These are phyloP conservation scores for Polytolypa hystricis DNA, from an alignment of 2,329 filamentous ascomycete species.

Conservation along the genomic window DNA sequence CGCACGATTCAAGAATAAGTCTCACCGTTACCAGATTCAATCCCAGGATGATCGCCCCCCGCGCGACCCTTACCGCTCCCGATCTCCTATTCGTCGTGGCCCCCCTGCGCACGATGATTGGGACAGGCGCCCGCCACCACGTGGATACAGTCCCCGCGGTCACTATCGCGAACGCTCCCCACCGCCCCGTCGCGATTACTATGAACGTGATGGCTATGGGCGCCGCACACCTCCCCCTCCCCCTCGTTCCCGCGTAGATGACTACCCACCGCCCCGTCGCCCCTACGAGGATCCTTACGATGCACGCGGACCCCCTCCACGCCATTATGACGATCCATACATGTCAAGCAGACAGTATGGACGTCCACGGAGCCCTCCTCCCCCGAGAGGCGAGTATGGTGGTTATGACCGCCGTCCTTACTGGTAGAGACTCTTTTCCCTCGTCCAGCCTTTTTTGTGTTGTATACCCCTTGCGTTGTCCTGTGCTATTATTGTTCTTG, in stretches of 20 bases:
- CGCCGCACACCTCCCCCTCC: slow-evolving; percentile 75
- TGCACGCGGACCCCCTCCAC: slow-evolving; percentile 39
- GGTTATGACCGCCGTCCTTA: slow-evolving; percentile 35
- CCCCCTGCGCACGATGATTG: slow-evolving; percentile 65
- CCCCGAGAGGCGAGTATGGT: slow-evolving; percentile 30
- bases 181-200: slow-evolving; percentile 70
- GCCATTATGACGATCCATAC: slow-evolving; percentile 50
- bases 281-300: slow-evolving; percentile 52
- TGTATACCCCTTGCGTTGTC: slow-evolving; percentile 13
- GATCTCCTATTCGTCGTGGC: slow-evolving; percentile 61
- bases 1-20: too few species aligned
- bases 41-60: slow-evolving; percentile 54
- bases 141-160: slow-evolving; percentile 73
- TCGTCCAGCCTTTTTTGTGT: slow-evolving; percentile 20
- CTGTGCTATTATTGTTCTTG: too few species aligned
- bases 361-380: slow-evolving; percentile 31
- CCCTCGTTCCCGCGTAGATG: slow-evolving; percentile 51
- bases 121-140: slow-evolving; percentile 67
- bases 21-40: slow-evolving; percentile 50
- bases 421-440: slow-evolving; percentile 27
- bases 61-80: slow-evolving; percentile 65
- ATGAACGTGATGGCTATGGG: slow-evolving; percentile 64
- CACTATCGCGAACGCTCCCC: slow-evolving; percentile 79
- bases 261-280: slow-evolving; percentile 54
- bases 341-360: slow-evolving; percentile 43